These are phyloP conservation scores for Myochromella boudieri DNA, from an alignment of 768 basidiomycete genomes.

Conservation along the genomic window DNA sequence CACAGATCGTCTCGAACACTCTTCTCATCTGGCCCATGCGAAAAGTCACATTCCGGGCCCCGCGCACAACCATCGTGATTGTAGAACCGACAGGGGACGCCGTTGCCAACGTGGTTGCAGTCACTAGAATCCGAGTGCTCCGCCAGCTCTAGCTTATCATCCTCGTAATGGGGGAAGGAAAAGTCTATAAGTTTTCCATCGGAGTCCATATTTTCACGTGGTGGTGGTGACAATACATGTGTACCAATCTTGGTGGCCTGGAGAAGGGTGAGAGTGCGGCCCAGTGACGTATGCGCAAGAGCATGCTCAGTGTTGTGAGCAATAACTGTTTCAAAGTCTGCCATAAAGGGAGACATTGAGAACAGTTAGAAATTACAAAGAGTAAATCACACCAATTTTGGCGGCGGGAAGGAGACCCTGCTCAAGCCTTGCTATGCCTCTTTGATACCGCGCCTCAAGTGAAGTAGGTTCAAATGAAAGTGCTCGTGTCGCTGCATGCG, in stretches of 20 bases:
- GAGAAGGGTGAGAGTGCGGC: constrained; percentile 12
- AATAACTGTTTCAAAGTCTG: constrained; percentile 37
- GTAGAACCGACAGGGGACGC: constrained; percentile 54
- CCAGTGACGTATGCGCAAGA: constrained; percentile 27
- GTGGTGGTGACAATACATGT: constrained; percentile 10
- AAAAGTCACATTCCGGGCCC: constrained; percentile 42
- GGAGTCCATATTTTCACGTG: not conserved
- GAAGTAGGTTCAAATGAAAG: constrained; percentile 22
- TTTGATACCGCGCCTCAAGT: constrained; percentile 17
- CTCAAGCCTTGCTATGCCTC: constrained; percentile 21
- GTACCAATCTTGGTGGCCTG: constrained; percentile 12
- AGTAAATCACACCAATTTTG: constrained; percentile 25
- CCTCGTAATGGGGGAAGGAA: constrained; percentile 32
- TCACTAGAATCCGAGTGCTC: constrained; percentile 56
- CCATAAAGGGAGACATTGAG: not conserved
- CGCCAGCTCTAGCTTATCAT: constrained; percentile 34
- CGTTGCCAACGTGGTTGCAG: constrained; percentile 50
- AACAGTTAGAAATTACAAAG: not conserved
- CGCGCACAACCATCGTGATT: constrained; percentile 51
- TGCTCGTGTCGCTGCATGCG: constrained; percentile 21
- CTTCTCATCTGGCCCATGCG: constrained; percentile 54
- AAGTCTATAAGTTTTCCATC: constrained; percentile 28
- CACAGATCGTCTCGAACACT: constrained; percentile 57
- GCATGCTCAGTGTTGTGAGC: constrained; percentile 28
- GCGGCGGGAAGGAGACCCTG: constrained; percentile 20